A percentile compares a stretch with the other conserved stretches of the same genome.
phyloP scores from a whole-genome alignment of 768 basidiomycete species.

The Suillus ampliporus region DNA sequence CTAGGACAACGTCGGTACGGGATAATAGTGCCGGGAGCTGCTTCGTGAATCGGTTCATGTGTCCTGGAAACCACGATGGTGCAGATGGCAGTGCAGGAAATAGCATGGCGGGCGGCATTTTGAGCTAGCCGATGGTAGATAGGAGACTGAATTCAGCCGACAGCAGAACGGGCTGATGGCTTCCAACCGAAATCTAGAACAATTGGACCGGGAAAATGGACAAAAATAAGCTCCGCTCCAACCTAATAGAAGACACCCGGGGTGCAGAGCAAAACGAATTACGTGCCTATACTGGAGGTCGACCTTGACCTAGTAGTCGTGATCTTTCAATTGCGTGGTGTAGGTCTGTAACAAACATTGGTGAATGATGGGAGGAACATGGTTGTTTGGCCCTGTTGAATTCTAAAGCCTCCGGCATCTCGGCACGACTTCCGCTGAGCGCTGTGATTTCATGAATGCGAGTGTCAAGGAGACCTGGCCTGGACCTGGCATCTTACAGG shows the following conservation, averaged over 20 bases:
- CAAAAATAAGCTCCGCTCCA: neutral
- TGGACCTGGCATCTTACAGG: neutral
- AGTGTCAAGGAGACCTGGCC: neutral
- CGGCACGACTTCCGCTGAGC: conserved; percentile 1
- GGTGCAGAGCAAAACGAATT: neutral
- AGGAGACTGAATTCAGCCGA: neutral
- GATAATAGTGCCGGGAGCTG: conserved; percentile 77
- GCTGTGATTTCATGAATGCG: neutral
- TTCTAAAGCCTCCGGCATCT: conserved; percentile 28
- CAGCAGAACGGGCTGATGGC: neutral
- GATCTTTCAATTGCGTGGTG: neutral
- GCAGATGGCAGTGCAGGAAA: conserved; percentile 65
- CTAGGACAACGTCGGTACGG: conserved; percentile 89
- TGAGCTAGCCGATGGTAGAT: neutral
- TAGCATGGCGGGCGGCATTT: conserved; percentile 42
- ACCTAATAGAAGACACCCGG: neutral
- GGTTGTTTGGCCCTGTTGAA: conserved; percentile 33
- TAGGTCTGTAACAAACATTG: neutral
- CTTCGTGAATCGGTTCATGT: conserved; percentile 89
- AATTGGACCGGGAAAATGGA: neutral
- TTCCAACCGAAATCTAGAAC: neutral
- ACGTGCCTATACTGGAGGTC: no score
- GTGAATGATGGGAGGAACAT: neutral
- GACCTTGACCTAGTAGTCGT: neutral
- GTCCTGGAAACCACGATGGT: conserved; percentile 95